These are phyloP conservation scores for Penicillium samsonianum DNA, from an alignment of 495 filamentous ascomycete genomes.

Conservation along the genomic window DNA sequence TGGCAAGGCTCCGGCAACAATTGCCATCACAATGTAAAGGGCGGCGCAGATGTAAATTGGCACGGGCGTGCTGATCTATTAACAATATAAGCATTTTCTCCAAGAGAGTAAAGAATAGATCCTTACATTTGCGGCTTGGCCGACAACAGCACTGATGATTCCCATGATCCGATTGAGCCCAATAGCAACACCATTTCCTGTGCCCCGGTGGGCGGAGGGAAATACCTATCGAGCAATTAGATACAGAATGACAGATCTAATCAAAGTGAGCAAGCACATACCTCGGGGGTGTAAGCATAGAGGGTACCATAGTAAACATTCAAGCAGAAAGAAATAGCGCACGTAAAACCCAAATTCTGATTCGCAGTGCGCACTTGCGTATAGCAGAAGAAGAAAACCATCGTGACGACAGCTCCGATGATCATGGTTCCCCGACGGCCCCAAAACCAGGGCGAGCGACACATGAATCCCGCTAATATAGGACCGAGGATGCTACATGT, in stretches of 20 bases:
- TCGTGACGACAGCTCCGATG: slow-evolving; percentile 60
- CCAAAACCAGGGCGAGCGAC: slow-evolving; percentile 51
- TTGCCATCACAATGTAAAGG: slow-evolving; percentile 65
- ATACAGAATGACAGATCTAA: neutral
- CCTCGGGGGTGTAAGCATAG: slow-evolving; percentile 61
- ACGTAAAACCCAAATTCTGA: slow-evolving; percentile 67
- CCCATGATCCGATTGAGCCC: slow-evolving; percentile 72
- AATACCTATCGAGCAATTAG: slow-evolving; percentile 28
- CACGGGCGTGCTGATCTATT: slow-evolving; percentile 30
- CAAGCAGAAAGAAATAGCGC: slow-evolving; percentile 64
- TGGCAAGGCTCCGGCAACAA: slow-evolving; percentile 59
- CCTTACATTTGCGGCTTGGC: slow-evolving; percentile 35
- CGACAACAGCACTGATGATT: slow-evolving; percentile 67
- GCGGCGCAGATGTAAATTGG: slow-evolving; percentile 71
- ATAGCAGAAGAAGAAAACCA: slow-evolving; percentile 71
- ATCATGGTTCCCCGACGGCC: slow-evolving; percentile 68
- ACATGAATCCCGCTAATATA: slow-evolving; percentile 65
- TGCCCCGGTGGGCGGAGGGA: slow-evolving; percentile 67
- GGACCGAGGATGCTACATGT: slow-evolving; percentile 65
- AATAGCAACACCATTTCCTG: slow-evolving; percentile 70
- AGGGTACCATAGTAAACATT: slow-evolving; percentile 74
- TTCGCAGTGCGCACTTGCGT: slow-evolving; percentile 58
- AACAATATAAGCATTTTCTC: neutral
- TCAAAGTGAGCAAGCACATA: neutral
- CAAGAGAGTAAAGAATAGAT: neutral